Conservation (phyloP, 805 yeast species). For the Cyberlindnera saturnus region DNA sequence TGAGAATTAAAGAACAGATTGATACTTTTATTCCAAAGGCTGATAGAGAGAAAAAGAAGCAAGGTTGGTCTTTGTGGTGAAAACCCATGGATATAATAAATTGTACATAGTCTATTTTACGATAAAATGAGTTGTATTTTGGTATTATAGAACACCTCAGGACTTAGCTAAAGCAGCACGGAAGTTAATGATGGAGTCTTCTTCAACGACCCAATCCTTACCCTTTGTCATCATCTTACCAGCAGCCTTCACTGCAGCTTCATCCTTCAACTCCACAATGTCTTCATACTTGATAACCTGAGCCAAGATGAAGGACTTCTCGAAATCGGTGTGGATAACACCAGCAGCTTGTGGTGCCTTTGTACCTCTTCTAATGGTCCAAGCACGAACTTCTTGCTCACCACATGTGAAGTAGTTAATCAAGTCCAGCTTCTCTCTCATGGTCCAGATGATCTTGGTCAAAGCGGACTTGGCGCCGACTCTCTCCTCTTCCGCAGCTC, state of each 20-base stretch:
- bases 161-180: slow-evolving; percentile 89
- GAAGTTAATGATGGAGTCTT: slow-evolving; percentile 88
- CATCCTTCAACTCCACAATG: slow-evolving; percentile 72
- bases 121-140: not conserved
- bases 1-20: slow-evolving; percentile 69
- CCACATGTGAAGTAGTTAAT: slow-evolving; percentile 96
- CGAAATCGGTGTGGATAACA: slow-evolving; percentile 92
- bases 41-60: slow-evolving; percentile 59
- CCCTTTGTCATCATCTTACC: slow-evolving; percentile 92
- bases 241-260: slow-evolving; percentile 71
- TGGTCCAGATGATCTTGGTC: slow-evolving; percentile 77
- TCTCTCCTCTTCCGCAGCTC: slow-evolving; percentile 67
- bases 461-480: slow-evolving; percentile 73
- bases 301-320: slow-evolving; percentile 91
- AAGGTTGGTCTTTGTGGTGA: slow-evolving; percentile 36
- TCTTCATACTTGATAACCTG: slow-evolving; percentile 85
- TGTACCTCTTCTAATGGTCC: slow-evolving; percentile 91
- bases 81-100: not conserved
- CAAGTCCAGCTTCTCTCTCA: slow-evolving; percentile 82
- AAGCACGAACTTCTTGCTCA: slow-evolving; percentile 93
- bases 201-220: slow-evolving; percentile 91
- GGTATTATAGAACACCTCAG: slow-evolving; percentile 1
- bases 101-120: slow-evolving; percentile 2
- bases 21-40: slow-evolving; percentile 69
- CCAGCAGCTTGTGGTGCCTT: slow-evolving; percentile 99